Evolutionary conservation across 2,329 filamentous ascomycete species (phyloP).

Genomic region (Dactylellina haptotyla): DNA sequence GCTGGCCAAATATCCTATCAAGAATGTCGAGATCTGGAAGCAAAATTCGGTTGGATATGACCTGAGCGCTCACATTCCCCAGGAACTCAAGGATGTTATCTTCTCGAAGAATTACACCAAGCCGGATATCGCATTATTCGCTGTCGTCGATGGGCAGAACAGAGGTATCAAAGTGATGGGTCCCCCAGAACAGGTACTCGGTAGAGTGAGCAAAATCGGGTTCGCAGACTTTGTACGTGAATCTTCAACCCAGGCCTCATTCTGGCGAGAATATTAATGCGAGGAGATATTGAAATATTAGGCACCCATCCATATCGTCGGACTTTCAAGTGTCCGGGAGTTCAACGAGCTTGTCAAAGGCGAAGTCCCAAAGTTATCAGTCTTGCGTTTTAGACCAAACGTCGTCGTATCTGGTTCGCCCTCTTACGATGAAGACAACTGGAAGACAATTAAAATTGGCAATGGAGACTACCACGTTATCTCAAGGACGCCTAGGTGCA

Average conservation of each 20-base stretch:
- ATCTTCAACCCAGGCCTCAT: not conserved
- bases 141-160: slow-evolving; percentile 69
- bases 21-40: slow-evolving; percentile 74
- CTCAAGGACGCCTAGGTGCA: slow-evolving; percentile 44
- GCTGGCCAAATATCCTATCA: slow-evolving; percentile 70
- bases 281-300: slow-evolving; percentile 63
- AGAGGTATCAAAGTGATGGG: slow-evolving; percentile 72
- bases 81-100: slow-evolving; percentile 48
- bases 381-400: slow-evolving; percentile 75
- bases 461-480: slow-evolving; percentile 48
- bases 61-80: slow-evolving; percentile 63
- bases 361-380: slow-evolving; percentile 68
- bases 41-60: slow-evolving; percentile 66
- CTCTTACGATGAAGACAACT: slow-evolving; percentile 75
- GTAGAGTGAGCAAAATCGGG: slow-evolving; percentile 73
- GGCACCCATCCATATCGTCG: slow-evolving; percentile 74
- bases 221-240: slow-evolving; percentile 74
- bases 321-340: slow-evolving; percentile 71
- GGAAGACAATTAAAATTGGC: slow-evolving; percentile 68
- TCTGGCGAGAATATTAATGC: not conserved
- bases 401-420: slow-evolving; percentile 74
- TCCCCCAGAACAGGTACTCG: slow-evolving; percentile 69
- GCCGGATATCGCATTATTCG: slow-evolving; percentile 71
- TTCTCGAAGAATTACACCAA: slow-evolving; percentile 50
- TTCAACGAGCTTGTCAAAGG: slow-evolving; percentile 70